Base-by-base conservation (phyloP, 2,329 filamentous ascomycete species). In the Aspergillus quadrilineatus region DNA sequence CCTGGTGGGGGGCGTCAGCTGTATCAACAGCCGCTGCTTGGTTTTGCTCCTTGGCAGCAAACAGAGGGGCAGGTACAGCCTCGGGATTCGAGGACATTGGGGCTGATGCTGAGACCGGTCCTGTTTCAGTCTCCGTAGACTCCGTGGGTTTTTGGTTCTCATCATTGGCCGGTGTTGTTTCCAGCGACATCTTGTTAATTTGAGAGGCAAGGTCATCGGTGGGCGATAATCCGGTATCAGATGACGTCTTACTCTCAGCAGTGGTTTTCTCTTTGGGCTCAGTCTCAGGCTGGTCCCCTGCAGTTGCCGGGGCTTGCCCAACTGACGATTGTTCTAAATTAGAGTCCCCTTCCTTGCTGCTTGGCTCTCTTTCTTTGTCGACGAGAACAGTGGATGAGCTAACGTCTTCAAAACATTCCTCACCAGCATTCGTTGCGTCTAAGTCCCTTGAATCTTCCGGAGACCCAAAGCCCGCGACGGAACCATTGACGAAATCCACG, bases 391-490 rank as follows among this genome's bases (percentile, higher is more conserved):
- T 87, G 45, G 84, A 82, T 26, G 81, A 79, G 45, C 79, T 79
- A 8, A 97, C 92, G 73, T 96, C 92, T 71, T 99, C 94, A 67
- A 97, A 97, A 1, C 90, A 90, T 69, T 97, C 94, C 63, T 96
- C 91, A 10, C 89, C 88, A 14, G 85, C 86, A 66, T 94, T 95
- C 51, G 88, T 89, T 12, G 93, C 85, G 63, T 93, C 90, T 1
- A 92, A 79, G 46, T 81, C 82, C 52, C 89, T 89, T 50, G 85
- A 81, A 55, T 86, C 85, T 61, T 92, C 89, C 0, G 82, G 79
- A 3, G 84, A 83, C 3, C 74, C 73, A 36, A 73, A 74, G 6
- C 67, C 75, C 34, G 78, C 69, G 10, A 69, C 65, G n/a, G 75
- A 75, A 17, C 69, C 75, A 56, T 77, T 75, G 36, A 71, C 70